Conservation (phyloP, 1,139 yeast species). For the Kazachstania sp. region DNA sequence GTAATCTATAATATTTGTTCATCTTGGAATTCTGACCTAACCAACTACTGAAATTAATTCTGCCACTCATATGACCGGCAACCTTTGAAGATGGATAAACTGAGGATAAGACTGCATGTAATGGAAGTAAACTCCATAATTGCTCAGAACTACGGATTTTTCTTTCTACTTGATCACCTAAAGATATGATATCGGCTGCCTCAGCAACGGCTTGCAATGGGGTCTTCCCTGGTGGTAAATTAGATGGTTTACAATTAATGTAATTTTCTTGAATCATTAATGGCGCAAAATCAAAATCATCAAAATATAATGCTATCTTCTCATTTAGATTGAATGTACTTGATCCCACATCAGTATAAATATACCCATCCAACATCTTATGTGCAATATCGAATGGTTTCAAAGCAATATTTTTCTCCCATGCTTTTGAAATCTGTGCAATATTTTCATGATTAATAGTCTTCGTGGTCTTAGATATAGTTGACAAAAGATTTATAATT, state of each 20-base stretch:
- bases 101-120: slow-evolving; percentile 83
- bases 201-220: slow-evolving; percentile 58
- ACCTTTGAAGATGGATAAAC: slow-evolving; percentile 71
- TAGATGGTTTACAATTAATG: slow-evolving; percentile 50
- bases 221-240: slow-evolving; percentile 34
- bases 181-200: slow-evolving; percentile 82
- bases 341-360: slow-evolving; percentile 43
- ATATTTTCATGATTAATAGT: slow-evolving; percentile 46
- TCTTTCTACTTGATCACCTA: slow-evolving; percentile 71
- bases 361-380: slow-evolving; percentile 55
- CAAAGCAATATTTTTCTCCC: slow-evolving; percentile 86
- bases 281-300: slow-evolving; percentile 91
- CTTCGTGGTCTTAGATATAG: slow-evolving; percentile 67
- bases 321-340: slow-evolving; percentile 59
- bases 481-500: slow-evolving; percentile 79
- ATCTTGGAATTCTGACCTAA: slow-evolving; percentile 86
- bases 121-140: slow-evolving; percentile 91
- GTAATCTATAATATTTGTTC: slow-evolving; percentile 64
- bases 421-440: slow-evolving; percentile 50
- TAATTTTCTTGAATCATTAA: slow-evolving; percentile 96
- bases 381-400: slow-evolving; percentile 89
- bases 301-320: slow-evolving; percentile 82
- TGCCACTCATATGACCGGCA: slow-evolving; percentile 61
- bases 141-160: slow-evolving; percentile 86
- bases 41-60: slow-evolving; percentile 78